Evolutionary conservation across 1,284 basidiomycete species (phyloP), one percentile per base, ranked within the genome.

Genomic region (Heterobasidion annosum): DNA sequence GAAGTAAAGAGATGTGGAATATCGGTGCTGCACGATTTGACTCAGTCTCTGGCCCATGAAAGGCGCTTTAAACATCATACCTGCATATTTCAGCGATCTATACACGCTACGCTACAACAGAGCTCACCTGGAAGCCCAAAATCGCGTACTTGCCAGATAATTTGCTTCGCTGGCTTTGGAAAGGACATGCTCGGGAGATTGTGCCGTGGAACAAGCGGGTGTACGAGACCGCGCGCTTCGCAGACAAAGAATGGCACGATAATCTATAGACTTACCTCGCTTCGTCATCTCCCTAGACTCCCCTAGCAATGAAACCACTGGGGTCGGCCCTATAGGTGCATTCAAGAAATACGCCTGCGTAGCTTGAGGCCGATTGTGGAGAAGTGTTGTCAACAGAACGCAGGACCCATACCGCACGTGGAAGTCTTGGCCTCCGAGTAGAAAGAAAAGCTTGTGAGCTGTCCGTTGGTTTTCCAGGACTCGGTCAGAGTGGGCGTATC

Each of bases 281-380:
- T 89, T 76, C 56, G 93, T 85, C 43, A 93, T 90, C 65, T 93
- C 91, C 54, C 88, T 71, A 65, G 84, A 85, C 62, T 93, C 89
- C 58, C 91, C 89, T 42, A 94, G 69, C 9, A 85, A 76, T 2
- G 83, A 76, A 56, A 93, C 82, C 48, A 95, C 74, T 54, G 78
- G 82, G 3, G 78, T 72, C 18, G 90, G 82, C 8, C 92, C 93
- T 32, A 82, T 82, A 0, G 88, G 77, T 2, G 90, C 84, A 48
- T 85, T 92, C 57, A 98, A 76, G 63, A 99, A 93, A 69, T 95
- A 93, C 34, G 79, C 79, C 69, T 99, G 97, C 5, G 97, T 85
- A 33, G 79, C 73, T 50, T 86, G 79, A 16, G 93, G 80, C 49
- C 94, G 75, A 67, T 93, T 88, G 63, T 85, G 81, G 57, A 96